These are phyloP conservation scores for Asterionellopsis glacialis DNA, from an alignment of 108 stramenopile species.

Conservation along the genomic window DNA sequence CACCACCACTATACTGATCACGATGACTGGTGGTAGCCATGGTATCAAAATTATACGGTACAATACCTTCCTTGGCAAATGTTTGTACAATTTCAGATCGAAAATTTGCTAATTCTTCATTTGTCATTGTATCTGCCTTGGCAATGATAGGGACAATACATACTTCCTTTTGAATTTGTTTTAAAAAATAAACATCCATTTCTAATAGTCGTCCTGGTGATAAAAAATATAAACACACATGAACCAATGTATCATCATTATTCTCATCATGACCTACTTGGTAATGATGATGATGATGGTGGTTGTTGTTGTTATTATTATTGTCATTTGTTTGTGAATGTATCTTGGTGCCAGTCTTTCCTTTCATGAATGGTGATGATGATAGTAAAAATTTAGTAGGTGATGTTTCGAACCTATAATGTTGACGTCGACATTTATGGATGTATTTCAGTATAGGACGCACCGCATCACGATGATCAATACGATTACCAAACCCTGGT, in stretches of 20 bases:
- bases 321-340: background rate
- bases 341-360: too few species aligned
- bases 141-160: slow-evolving; percentile 26
- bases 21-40: too few species aligned
- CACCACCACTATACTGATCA: too few species aligned
- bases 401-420: background rate
- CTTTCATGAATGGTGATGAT: too few species aligned
- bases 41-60: slow-evolving; percentile 11
- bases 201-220: slow-evolving; percentile 25
- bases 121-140: slow-evolving; percentile 36
- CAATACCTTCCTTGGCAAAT: slow-evolving; percentile 12
- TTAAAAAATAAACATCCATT: slow-evolving; percentile 27
- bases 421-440: background rate
- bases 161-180: slow-evolving; percentile 19
- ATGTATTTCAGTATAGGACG: slow-evolving; percentile 22
- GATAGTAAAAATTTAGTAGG: too few species aligned
- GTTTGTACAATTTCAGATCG: slow-evolving; percentile 9
- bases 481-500: slow-evolving; percentile 24
- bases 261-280: too few species aligned
- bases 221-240: slow-evolving; percentile 30
- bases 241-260: slow-evolving; percentile 11
- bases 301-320: background rate
- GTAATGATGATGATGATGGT: too few species aligned
- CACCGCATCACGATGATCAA: slow-evolving; percentile 22
- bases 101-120: slow-evolving; percentile 14